Percentiles rank a stretch among this genome's conserved stretches.
These are phyloP conservation scores for Cladosporium cucumerinum DNA, from an alignment of 2,329 filamentous ascomycete genomes.

Conservation along the genomic window DNA sequence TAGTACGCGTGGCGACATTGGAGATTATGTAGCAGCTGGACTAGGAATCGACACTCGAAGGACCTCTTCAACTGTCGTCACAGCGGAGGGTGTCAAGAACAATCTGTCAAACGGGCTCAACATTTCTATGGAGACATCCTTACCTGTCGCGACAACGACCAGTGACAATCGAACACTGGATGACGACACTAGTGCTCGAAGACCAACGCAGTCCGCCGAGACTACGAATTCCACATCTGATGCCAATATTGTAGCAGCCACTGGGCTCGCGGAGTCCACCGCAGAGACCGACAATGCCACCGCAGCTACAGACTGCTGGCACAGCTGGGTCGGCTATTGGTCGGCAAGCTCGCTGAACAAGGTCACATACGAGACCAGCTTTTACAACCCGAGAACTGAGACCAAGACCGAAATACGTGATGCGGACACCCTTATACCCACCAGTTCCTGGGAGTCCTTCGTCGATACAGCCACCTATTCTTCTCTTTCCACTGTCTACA, in stretches of 20 bases:
- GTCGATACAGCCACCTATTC: neutral
- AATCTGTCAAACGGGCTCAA: neutral
- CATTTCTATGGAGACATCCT: neutral
- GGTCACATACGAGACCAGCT: neutral
- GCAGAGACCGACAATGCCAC: neutral
- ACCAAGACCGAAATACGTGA: neutral
- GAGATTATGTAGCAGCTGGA: slow-evolving; percentile 7
- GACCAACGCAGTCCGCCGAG: neutral
- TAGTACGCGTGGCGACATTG: slow-evolving; percentile 1
- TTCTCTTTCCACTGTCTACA: neutral
- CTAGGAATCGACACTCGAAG: neutral
- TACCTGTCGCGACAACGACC: neutral
- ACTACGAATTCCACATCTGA: neutral
- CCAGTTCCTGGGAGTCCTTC: neutral
- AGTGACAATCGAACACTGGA: neutral
- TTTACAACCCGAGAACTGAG: neutral
- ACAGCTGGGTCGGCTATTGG: slow-evolving; percentile 9
- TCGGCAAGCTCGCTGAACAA: neutral
- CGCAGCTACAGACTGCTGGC: neutral
- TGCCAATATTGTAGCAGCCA: neutral
- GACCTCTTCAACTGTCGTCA: neutral
- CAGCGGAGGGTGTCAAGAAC: neutral
- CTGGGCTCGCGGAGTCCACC: neutral
- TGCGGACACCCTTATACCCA: neutral
- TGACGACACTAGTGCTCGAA: neutral